Evolutionary conservation across 768 basidiomycete genomes (phyloP).

Genomic region (Serendipita sp.): DNA sequence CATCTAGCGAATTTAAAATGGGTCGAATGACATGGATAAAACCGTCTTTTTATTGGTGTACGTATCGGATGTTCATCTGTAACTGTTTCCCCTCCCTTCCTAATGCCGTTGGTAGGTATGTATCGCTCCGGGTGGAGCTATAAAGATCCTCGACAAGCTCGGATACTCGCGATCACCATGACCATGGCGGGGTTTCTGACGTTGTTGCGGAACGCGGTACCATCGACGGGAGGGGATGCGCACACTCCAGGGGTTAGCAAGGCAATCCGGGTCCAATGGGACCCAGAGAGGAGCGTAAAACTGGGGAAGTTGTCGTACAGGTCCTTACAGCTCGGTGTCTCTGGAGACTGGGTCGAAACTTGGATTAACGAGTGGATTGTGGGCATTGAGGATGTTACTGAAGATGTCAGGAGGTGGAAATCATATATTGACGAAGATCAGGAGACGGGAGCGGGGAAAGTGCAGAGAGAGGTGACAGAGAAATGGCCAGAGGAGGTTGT

Average conservation of each 20-base stretch:
- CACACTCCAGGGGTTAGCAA: too few relatives aligned
- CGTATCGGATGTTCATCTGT: not conserved
- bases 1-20: not conserved
- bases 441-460: not conserved
- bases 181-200: not conserved
- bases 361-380: conserved; percentile 2
- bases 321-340: not conserved
- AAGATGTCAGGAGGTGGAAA: conserved; percentile 3
- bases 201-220: not conserved
- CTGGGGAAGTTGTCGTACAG: not conserved
- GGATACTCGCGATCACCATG: not conserved
- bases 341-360: not conserved
- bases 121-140: conserved; percentile 1
- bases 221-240: not conserved
- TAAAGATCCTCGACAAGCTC: not conserved
- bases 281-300: not conserved
- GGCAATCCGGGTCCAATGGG: not conserved
- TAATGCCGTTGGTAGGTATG: not conserved
- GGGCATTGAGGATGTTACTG: not conserved
- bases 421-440: not conserved
- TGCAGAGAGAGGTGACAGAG: not conserved
- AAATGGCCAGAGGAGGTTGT: not conserved
- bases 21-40: not conserved
- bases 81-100: too few relatives aligned
- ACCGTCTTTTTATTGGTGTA: not conserved